Conservation (phyloP, 225 moss, liverwort and hornwort genomes). For the Polytrichum commune region DNA sequence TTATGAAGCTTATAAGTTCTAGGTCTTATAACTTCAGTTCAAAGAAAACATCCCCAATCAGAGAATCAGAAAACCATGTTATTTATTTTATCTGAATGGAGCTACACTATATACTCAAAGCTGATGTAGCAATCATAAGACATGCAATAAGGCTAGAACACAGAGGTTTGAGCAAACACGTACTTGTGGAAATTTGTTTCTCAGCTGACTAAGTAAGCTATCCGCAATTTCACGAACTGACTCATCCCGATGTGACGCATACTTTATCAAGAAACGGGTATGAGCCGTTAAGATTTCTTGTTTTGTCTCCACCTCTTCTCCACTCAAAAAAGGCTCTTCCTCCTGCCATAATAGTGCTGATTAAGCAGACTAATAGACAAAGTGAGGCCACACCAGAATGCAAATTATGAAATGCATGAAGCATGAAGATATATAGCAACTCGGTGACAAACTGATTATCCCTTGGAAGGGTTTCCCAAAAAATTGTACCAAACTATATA, state of each 20-base stretch:
- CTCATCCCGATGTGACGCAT: constrained; percentile 63
- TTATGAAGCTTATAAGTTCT: too few relatives aligned
- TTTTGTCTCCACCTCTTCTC: constrained; percentile 60
- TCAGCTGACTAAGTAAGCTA: constrained; percentile 63
- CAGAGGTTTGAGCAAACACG: background rate
- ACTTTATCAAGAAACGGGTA: constrained; percentile 68
- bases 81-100: too few relatives aligned
- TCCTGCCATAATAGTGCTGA: constrained; percentile 34
- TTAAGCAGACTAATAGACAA: too few relatives aligned
- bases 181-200: constrained; percentile 49
- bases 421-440: too few relatives aligned
- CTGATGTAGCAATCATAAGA: too few relatives aligned
- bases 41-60: too few relatives aligned
- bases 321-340: constrained; percentile 45
- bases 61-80: too few relatives aligned
- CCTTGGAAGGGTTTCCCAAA: too few relatives aligned
- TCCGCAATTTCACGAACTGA: constrained; percentile 70
- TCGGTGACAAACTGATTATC: too few relatives aligned
- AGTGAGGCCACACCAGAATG: background rate
- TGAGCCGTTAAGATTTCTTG: constrained; percentile 61
- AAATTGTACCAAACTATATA: too few relatives aligned
- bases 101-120: background rate
- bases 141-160: too few relatives aligned
- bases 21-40: too few relatives aligned
- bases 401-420: background rate